A percentile compares a stretch with the other conserved stretches of the same genome.
Evolutionary conservation across 106 monocot genomes (phyloP).

Genomic region (Ottelia alismoides): DNA sequence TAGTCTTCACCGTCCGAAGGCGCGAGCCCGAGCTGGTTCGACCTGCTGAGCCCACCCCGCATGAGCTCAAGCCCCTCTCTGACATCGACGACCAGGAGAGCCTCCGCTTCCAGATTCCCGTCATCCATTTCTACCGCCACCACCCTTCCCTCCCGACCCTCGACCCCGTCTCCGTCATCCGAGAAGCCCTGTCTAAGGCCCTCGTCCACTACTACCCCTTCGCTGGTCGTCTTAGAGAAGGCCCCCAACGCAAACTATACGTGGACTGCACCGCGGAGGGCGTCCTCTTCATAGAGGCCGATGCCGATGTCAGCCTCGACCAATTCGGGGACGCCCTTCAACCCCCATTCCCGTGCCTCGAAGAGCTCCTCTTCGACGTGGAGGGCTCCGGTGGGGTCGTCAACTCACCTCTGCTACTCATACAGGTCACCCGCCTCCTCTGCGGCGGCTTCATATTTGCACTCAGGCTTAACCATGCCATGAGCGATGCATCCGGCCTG

Average conservation of each 20-base stretch:
- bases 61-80: constrained; percentile 37
- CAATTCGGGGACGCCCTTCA: constrained; percentile 9
- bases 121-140: constrained; percentile 32
- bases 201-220: constrained; percentile 20
- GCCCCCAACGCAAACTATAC: constrained; percentile 11
- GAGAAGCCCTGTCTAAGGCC: constrained; percentile 9
- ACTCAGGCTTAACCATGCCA: constrained; percentile 20
- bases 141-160: not conserved
- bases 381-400: constrained; percentile 7
- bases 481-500: constrained; percentile 22
- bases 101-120: constrained; percentile 31
- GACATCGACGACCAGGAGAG: constrained; percentile 51
- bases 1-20: constrained; percentile 15
- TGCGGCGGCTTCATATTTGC: constrained; percentile 25
- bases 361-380: constrained; percentile 17
- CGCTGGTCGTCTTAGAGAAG: constrained; percentile 17
- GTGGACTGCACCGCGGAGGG: constrained; percentile 22
- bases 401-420: constrained; percentile 11
- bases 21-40: constrained; percentile 18
- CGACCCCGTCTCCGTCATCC: constrained; percentile 10
- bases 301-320: constrained; percentile 12
- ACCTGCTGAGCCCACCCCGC: constrained; percentile 34
- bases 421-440: constrained; percentile 18
- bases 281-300: constrained; percentile 15
- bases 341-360: constrained; percentile 18